Evolutionary conservation across 345 rosid genomes (phyloP).

Genomic region (Aurinia saxatilis): DNA sequence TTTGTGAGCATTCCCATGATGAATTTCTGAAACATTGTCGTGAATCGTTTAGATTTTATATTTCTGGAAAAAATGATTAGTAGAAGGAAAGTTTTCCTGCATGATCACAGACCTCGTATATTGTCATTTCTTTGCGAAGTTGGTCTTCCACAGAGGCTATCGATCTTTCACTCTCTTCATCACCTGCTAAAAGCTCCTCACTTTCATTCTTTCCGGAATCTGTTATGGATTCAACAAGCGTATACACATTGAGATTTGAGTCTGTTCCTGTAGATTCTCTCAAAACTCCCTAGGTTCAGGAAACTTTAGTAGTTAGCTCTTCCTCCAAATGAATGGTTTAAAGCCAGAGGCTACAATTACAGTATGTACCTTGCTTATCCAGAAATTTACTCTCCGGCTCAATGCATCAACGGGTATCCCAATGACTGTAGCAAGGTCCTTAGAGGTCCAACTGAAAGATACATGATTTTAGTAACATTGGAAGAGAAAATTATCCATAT

Average conservation of each 20-base stretch:
- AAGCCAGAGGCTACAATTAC: background rate
- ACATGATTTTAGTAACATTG: slow-evolving; percentile 2
- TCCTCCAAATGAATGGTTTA: background rate
- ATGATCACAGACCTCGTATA: slow-evolving; percentile 59
- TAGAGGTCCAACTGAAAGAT: slow-evolving; percentile 81
- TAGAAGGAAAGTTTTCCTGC: background rate
- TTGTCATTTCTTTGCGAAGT: slow-evolving; percentile 81
- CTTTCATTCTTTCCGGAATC: slow-evolving; percentile 52
- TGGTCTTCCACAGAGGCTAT: slow-evolving; percentile 86
- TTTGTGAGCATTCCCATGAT: slow-evolving; percentile 96
- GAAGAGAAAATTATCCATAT: background rate
- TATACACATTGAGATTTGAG: slow-evolving; percentile 44
- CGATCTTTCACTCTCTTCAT: slow-evolving; percentile 73
- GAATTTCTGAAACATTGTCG: slow-evolving; percentile 54
- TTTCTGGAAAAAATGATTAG: slow-evolving; percentile 6
- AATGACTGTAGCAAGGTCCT: slow-evolving; percentile 56
- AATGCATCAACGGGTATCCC: slow-evolving; percentile 71
- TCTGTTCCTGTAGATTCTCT: slow-evolving; percentile 53
- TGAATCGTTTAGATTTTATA: slow-evolving; percentile 15
- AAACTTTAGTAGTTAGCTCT: background rate
- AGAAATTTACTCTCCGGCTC: slow-evolving; percentile 68
- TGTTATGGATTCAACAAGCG: slow-evolving; percentile 55
- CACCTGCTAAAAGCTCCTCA: slow-evolving; percentile 63
- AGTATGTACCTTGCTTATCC: slow-evolving; percentile 79
- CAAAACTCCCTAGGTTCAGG: slow-evolving; percentile 62